Evolutionary conservation across 2,329 filamentous ascomycete genomes (phyloP).

Genomic region (Colletotrichum costaricense): DNA sequence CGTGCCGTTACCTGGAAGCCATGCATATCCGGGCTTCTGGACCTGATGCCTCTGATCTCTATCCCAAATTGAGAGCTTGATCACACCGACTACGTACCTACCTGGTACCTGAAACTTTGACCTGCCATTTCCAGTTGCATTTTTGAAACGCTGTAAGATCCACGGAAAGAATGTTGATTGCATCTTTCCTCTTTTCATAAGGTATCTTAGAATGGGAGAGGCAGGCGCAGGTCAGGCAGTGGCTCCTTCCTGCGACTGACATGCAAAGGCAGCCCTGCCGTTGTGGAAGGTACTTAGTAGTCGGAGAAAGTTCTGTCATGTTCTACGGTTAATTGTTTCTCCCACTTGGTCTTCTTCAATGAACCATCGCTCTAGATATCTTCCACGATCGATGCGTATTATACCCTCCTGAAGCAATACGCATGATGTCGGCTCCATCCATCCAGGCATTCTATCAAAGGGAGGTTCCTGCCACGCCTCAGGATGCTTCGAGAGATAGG

Average conservation of each 20-base stretch:
- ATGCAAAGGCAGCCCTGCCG: not conserved
- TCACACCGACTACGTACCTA: too few relatives aligned
- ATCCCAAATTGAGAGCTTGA: not conserved
- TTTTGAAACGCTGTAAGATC: not conserved
- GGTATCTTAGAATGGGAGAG: not conserved
- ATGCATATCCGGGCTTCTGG: not conserved
- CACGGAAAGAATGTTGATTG: not conserved
- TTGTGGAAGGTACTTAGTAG: not conserved
- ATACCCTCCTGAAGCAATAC: not conserved
- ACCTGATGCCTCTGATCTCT: not conserved
- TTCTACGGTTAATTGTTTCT: not conserved
- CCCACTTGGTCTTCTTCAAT: not conserved
- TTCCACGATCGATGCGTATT: not conserved
- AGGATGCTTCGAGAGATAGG: conserved; percentile 25
- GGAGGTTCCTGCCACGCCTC: conserved; percentile 34
- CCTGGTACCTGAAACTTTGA: too few relatives aligned
- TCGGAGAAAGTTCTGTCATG: not conserved
- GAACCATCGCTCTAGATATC: not conserved
- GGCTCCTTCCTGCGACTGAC: not conserved
- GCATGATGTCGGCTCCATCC: conserved; percentile 39
- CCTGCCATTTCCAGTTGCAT: not conserved
- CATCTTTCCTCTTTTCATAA: not conserved
- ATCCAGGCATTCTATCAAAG: conserved; percentile 49
- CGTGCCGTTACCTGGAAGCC: not conserved
- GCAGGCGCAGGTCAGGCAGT: not conserved